Evolutionary conservation across 2,329 filamentous ascomycete genomes (phyloP).

Genomic region (Colletotrichum graminicola): DNA sequence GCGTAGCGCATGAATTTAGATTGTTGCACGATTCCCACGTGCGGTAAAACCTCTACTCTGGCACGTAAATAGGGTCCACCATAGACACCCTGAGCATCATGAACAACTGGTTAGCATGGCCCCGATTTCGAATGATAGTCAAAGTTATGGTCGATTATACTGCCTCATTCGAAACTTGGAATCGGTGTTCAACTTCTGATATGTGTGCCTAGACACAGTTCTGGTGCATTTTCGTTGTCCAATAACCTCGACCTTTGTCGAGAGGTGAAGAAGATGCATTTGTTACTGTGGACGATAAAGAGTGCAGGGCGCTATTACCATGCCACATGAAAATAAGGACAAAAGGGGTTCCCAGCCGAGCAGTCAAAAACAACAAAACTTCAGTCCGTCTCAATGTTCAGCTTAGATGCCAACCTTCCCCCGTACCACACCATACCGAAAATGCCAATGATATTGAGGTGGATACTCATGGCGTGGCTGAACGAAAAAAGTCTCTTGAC

Average conservation of each 20-base stretch:
- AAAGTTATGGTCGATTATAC: background rate
- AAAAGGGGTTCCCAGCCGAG: background rate
- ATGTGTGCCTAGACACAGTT: background rate
- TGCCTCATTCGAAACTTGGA: background rate
- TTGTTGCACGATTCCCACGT: too few relatives aligned
- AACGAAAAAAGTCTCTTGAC: conserved; percentile 50
- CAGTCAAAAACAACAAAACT: background rate
- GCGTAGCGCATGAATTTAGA: background rate
- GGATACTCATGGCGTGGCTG: conserved; percentile 58
- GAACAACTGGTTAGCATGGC: too few relatives aligned
- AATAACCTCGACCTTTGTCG: background rate
- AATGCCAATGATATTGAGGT: conserved; percentile 55
- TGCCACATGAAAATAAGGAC: background rate
- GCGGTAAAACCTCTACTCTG: background rate
- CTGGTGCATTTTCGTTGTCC: background rate
- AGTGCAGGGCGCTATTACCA: background rate
- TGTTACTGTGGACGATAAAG: background rate
- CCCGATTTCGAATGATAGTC: background rate
- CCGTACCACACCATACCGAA: conserved; percentile 50
- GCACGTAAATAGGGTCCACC: background rate
- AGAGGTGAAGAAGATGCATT: background rate
- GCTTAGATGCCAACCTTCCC: conserved; percentile 45
- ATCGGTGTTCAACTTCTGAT: background rate
- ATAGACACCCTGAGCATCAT: background rate
- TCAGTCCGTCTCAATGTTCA: conserved; percentile 36